These are phyloP conservation scores for Neonectria magnoliae DNA, from an alignment of 2,329 filamentous ascomycete genomes.

Conservation along the genomic window DNA sequence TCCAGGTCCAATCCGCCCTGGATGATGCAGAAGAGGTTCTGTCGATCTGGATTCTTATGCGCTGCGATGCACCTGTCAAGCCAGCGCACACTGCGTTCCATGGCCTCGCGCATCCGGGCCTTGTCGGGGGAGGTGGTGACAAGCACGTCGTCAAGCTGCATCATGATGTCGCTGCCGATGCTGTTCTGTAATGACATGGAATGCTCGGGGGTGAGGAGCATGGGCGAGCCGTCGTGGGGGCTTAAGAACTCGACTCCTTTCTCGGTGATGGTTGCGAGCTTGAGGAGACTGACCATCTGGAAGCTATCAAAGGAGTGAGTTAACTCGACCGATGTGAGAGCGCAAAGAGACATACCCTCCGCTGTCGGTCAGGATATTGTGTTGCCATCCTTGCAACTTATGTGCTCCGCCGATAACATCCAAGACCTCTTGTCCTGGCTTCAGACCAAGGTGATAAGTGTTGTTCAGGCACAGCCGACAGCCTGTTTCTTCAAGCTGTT, in stretches of 20 bases:
- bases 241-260: constrained; percentile 96
- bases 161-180: constrained; percentile 98
- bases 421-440: constrained; percentile 90
- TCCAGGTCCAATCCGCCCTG: constrained; percentile 93
- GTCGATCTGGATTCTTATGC: constrained; percentile 81
- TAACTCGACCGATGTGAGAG: background rate
- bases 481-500: constrained; percentile 88
- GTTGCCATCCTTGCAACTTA: constrained; percentile 91
- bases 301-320: constrained; percentile 69
- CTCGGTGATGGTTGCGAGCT: constrained; percentile 93
- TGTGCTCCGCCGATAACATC: constrained; percentile 92
- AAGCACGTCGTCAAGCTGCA: constrained; percentile 99
- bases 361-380: constrained; percentile 90
- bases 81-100: constrained; percentile 95
- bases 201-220: constrained; percentile 97
- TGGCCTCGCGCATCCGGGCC: constrained; percentile 89
- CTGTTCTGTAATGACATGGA: constrained; percentile 96
- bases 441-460: constrained; percentile 95
- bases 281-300: constrained; percentile 97
- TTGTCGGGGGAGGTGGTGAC: constrained; percentile 93
- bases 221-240: constrained; percentile 92
- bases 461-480: constrained; percentile 96
- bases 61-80: constrained; percentile 93
- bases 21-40: constrained; percentile 99
- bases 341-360: constrained; percentile 63